These are phyloP conservation scores for Melocanna baccifera DNA, from an alignment of 176 grass and related monocot species.

Conservation along the genomic window DNA sequence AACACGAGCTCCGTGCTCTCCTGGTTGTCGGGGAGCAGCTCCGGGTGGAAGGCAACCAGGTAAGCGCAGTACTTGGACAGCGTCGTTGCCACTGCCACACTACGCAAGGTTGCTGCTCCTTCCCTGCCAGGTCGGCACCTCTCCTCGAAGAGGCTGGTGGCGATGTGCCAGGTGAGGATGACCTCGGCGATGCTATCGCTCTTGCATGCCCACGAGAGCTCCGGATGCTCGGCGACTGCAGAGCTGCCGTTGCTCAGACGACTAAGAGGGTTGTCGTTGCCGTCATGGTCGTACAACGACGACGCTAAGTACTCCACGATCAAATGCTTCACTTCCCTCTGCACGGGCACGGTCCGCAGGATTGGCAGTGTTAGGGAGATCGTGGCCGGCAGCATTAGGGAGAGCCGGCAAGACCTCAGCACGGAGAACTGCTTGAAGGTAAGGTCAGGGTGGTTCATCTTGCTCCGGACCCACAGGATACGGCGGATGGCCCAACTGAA, in stretches of 20 bases:
- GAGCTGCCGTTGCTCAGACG: background rate
- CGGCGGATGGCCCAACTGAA: background rate
- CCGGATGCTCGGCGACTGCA: background rate
- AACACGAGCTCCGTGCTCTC: background rate
- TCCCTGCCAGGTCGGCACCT: background rate
- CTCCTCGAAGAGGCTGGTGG: constrained; percentile 18
- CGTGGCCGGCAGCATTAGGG: background rate
- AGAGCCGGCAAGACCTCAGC: background rate
- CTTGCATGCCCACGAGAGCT: background rate
- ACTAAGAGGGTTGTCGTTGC: background rate
- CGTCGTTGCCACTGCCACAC: background rate
- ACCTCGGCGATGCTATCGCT: background rate
- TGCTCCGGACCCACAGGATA: background rate
- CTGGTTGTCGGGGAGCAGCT: background rate
- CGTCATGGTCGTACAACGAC: no score
- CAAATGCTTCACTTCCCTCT: background rate
- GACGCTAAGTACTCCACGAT: background rate
- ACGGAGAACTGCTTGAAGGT: background rate
- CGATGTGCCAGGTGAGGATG: constrained; percentile 21
- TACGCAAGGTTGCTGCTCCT: no score
- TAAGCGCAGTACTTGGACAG: constrained; percentile 23
- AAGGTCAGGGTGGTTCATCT: background rate
- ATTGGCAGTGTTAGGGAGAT: background rate
- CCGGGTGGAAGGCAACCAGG: background rate
- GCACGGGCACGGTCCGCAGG: background rate